Conservation (phyloP, 23 red algal species). For the Pyropia haitanensis region DNA sequence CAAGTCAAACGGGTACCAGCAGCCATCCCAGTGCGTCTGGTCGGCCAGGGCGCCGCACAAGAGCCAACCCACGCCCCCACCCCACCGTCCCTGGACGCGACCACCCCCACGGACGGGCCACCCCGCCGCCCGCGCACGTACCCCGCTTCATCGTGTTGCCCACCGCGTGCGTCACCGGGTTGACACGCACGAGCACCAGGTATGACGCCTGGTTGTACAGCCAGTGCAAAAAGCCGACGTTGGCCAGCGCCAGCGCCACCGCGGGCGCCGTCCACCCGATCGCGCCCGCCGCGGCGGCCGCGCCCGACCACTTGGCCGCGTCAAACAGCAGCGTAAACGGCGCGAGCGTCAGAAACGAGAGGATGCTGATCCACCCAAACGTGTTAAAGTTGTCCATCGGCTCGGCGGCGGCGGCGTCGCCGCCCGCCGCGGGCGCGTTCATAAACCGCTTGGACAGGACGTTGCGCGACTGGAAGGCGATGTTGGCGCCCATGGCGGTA, state of each 20-base stretch:
- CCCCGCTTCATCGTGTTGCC: constrained; percentile 64
- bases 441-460: constrained; percentile 61
- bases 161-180: constrained; percentile 32
- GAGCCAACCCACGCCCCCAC: no score
- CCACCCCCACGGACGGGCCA: no score
- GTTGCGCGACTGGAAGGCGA: constrained; percentile 52
- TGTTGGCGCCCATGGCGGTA: constrained; percentile 41
- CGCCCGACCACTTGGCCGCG: constrained; percentile 4
- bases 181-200: constrained; percentile 31
- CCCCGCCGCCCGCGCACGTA: no score
- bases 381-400: constrained; percentile 22
- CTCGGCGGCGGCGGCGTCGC: no score
- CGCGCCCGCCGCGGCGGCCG: not conserved
- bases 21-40: no score
- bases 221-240: constrained; percentile 36
- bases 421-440: not conserved
- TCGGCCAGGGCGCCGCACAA: no score
- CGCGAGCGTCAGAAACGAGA: constrained; percentile 18
- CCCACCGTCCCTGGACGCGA: no score
- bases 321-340: constrained; percentile 38
- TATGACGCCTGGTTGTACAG: constrained; percentile 67
- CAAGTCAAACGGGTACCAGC: no score
- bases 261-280: not conserved
- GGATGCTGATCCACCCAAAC: constrained; percentile 42
- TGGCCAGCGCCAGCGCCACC: constrained; percentile 4